Base-by-base conservation (phyloP, 176 grass and related monocot species). In the Oryza longistaminata region DNA sequence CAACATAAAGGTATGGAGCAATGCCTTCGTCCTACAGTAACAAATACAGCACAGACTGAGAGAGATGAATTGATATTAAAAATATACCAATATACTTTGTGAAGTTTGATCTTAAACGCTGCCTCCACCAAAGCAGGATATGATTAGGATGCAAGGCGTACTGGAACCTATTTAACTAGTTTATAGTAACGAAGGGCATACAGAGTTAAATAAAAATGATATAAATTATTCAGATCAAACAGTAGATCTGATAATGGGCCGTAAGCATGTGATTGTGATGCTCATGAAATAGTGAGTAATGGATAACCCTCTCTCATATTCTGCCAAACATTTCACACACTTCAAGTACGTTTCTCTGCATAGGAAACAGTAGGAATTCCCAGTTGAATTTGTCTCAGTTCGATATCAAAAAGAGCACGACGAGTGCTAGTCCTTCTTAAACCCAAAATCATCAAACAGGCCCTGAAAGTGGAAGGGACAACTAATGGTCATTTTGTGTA, bases 1-100 rank as follows among this genome's bases (percentile, higher is more conserved):
- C 96, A 39, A 98, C 93, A 78, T 93, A 98, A 87, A 95, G 93
- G 88, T 98, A 68, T 5, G 96, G 93, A 53, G 89, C 82, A 81
- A 98, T 88, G 66, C 89, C 93, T 98, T 98, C 96, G 55, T 89
- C 93, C 96, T 98, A 64, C 21, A 79, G 65, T 26, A 79, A 46
- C 10, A 82, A 50, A 68, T 69, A 70, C 39, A 88, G 40, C 11
- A 65, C 14, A 82, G 27, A 82, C 81, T 65, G 0, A 82, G 72
- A 82, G 72, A 76, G n/a, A 27, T 78, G 5, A 62, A 45, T 46
- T 37, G 26, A 42, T 46, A 9, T 8, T 16, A 48, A 75, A 29
- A 27, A 83, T 61, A 55, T 2, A 48, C 44, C 34, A 73, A 27
- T 17, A 75, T 3, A 76, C 15, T 67, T 29, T 64, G 55, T 44